Base-by-base conservation (phyloP, 2,329 filamentous ascomycete genomes). In the Lasiodiplodia sp. region DNA sequence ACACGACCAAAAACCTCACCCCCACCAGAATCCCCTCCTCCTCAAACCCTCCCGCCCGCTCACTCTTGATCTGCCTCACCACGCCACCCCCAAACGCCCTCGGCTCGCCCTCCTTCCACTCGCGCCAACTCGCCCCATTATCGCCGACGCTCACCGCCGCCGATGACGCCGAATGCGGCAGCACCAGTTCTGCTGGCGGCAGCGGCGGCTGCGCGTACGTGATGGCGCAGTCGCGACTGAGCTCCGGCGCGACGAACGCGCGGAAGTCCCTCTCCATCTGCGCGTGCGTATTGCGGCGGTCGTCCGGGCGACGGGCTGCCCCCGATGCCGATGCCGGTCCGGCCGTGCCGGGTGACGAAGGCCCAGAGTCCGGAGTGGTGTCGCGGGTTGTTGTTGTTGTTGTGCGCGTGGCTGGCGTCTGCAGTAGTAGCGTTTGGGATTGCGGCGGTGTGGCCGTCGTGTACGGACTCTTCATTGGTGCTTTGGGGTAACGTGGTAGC, bases 11-110 rank as follows among this genome's bases (percentile, higher is more conserved):
- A 71, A 82, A 83, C 52, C 82, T 75, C 69, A 82, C 77, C 2
- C 80, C 82, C 25, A 80, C 76, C 12, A 83, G 74, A 40, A 84
- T 74, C 31, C 76, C 75, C 4, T 80, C 76, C 72, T 83, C 82
- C 28, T 71, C 72, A 69, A 83, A 84, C 25, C 75, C 69, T 7
- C 81, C 82, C 28, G 75, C 72, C 66, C 80, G 74, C 69, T 80
- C 79, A 55, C 79, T 76, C 53, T 73, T 74, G 1, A 82, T 73
- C 70, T 83, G 80, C 64, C 82, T 77, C 65, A 82, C 69, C 53
- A 77, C 72, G 28, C 72, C 71, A 12, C 74, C 72, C 2, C 63
- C 67, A 8, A 51, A 62, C 14, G 40, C 72, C 23, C 74, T 23
- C 7, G 68, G 71, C 57, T 72, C 28, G 31, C 58, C 49, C 21